Evolutionary conservation across 306 rosid genomes (phyloP), one percentile per base, ranked within the genome.

Genomic region (Aeschynomene evenia): DNA sequence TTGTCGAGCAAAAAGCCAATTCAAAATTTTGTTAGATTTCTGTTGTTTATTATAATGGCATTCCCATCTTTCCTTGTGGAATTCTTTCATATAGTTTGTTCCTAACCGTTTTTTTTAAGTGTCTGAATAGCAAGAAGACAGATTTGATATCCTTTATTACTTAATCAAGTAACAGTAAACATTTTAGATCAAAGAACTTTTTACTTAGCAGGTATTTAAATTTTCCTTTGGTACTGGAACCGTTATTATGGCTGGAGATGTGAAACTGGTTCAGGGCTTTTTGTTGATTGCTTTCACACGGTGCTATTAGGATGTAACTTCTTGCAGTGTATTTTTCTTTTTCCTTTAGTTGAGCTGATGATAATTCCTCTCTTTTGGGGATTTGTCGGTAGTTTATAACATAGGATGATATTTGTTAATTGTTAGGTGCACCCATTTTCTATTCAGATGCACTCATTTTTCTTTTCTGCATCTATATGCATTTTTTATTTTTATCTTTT

Each of bases 1-100:
- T 84, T 88, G 77, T 90, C 81, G 83, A 88, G 85, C 83, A n/a
- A 86, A 85, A 80, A 63, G 83, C 95, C 85, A 83, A 79, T 61
- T 68, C 90, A 84, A 90, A 83, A 68, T 85, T 81, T 82, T 94
- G 96, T 90, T 92, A 85, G 83, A 61, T 81, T 79, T 72, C 66
- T 85, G 56, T 1, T 72, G 24, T 70, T 52, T 73, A 76, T 74
- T 73, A 77, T 71, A 68, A 76, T 50, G 51, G 39, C 59, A 58
- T 74, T 79, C 78, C 79, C 70, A 67, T 70, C 77, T 68, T 74
- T 74, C 7, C 73, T 65, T 63, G 65, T 63, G 70, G 67, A 54
- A 77, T 51, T 66, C 18, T 64, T 74, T 65, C 57, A 77, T 69
- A 68, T 66, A 77, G 80, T 76, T 40, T 33, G 33, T 67, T n/a